Percentiles rank a stretch among this genome's conserved stretches.
Evolutionary conservation across 148 eudicot genomes (phyloP).

Genomic region (Polygonum maritimum): DNA sequence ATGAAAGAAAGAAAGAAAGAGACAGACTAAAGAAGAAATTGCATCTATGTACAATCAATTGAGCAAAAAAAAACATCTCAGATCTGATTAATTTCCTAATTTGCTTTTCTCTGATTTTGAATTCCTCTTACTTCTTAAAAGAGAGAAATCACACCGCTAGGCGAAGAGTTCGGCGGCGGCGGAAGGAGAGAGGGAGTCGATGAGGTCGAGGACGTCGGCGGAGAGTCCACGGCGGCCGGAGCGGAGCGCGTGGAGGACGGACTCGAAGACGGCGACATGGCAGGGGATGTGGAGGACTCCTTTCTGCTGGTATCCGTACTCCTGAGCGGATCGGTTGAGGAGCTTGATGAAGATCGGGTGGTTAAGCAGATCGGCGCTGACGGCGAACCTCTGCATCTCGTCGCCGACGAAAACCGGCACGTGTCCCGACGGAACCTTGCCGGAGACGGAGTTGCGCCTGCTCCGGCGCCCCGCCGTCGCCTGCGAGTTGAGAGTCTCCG

Average conservation of each 20-base stretch:
- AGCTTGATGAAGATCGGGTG: constrained; percentile 64
- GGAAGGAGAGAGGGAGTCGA: constrained; percentile 24
- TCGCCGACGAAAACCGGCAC: constrained; percentile 85
- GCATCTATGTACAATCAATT: neutral
- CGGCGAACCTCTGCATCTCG: constrained; percentile 64
- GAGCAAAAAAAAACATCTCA: constrained; percentile 1
- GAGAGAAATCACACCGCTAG: neutral
- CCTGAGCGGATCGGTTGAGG: constrained; percentile 66
- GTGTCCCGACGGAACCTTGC: constrained; percentile 47
- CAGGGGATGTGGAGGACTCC: constrained; percentile 80
- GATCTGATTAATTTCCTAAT: neutral
- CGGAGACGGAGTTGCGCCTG: neutral
- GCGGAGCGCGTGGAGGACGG: constrained; percentile 39
- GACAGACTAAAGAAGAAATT: neutral
- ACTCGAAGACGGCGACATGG: constrained; percentile 51
- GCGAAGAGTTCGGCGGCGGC: constrained; percentile 13
- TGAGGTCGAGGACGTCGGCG: constrained; percentile 29
- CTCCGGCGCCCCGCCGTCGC: constrained; percentile 12
- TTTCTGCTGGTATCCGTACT: constrained; percentile 72
- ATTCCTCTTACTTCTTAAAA: neutral
- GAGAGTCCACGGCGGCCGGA: constrained; percentile 25
- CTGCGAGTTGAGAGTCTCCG: constrained; percentile 25
- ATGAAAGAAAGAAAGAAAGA: neutral
- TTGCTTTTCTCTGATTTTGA: neutral
- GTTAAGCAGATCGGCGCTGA: constrained; percentile 54